Base-by-base conservation (phyloP, 139 green algal genomes). In the Penium margaritaceum region DNA sequence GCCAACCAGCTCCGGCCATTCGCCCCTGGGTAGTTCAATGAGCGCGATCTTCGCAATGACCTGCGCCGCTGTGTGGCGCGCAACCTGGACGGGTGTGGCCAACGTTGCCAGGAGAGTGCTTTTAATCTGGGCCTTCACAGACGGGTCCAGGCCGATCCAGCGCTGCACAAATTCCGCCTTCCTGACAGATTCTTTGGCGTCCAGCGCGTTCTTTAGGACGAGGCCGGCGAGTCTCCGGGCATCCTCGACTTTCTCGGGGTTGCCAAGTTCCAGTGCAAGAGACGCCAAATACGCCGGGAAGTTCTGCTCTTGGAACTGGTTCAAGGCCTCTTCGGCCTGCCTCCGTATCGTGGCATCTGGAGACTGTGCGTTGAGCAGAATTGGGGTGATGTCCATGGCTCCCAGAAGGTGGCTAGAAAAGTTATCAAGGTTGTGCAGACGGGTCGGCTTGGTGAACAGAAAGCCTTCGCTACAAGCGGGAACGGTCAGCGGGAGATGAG, bases 151-250 rank as follows among this genome's bases (percentile, higher is more conserved):
- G 0, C 63, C 73, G 21, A 87, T 34, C 93, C 93, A 98, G 54
- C 84, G 84, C 24, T 78, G 38, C 2, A 85, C 73, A 27, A 92
- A 80, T 24, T 90, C 85, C 2, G 68, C 75, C 81, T 95, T 91
- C 32, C 79, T 78, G 0, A 47, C 47, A 1, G 81, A 76, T 36
- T 96, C 90, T 72, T 92, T 93, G 29, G 92, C 88, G 74, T 96
- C 89, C 9, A 99, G 76, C 19, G 79, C 62, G 83, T 98, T 99
- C 74, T 99, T 99, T 1, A 99, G 83, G n/a, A 97, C 81, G 3
- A 99, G 67, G 5, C 90, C 92, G 15, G 94, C 94, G 12, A 97
- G 84, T 32, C 87, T 84, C 37, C 94, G 75, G 1, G 83, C 75
- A 34, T 93, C 86, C 5, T 81, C 67, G 0, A 89, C 85, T 60